These are phyloP conservation scores for Hyphopichia fennica DNA, from an alignment of 1,139 yeast genomes.

Conservation along the genomic window DNA sequence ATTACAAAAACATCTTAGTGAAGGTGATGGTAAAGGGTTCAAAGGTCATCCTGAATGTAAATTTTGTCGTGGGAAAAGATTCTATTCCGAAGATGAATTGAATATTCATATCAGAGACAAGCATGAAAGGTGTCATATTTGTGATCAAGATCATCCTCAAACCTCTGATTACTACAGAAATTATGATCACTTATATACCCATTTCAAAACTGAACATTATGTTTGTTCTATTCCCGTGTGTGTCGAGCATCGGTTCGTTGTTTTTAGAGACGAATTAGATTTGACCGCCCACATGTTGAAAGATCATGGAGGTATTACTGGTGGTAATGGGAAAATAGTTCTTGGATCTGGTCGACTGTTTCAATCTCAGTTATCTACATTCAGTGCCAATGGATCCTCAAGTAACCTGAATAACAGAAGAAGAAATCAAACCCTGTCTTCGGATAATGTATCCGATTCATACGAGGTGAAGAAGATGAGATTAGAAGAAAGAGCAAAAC, in stretches of 20 bases:
- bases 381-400: slow-evolving; percentile 22
- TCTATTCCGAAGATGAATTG: slow-evolving; percentile 88
- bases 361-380: slow-evolving; percentile 71
- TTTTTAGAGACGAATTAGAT: slow-evolving; percentile 83
- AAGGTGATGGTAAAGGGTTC: slow-evolving; percentile 73
- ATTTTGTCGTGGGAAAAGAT: slow-evolving; percentile 72
- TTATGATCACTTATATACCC: slow-evolving; percentile 71
- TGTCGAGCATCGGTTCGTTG: slow-evolving; percentile 86
- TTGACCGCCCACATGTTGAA: slow-evolving; percentile 84
- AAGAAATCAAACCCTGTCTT: slow-evolving; percentile 5
- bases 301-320: slow-evolving; percentile 70
- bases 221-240: slow-evolving; percentile 83
- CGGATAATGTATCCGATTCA: slow-evolving; percentile 37
- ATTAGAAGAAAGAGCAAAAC: slow-evolving; percentile 83
- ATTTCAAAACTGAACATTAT: slow-evolving; percentile 72
- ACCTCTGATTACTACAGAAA: slow-evolving; percentile 77
- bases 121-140: slow-evolving; percentile 89
- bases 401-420: slow-evolving; percentile 6
- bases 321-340: slow-evolving; percentile 41
- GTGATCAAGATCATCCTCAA: slow-evolving; percentile 68
- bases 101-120: slow-evolving; percentile 76
- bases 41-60: slow-evolving; percentile 88
- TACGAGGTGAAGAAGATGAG: slow-evolving; percentile 58
- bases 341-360: slow-evolving; percentile 49
- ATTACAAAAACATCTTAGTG: slow-evolving; percentile 66